phyloP scores from a whole-genome alignment of 192 early-diverging fungal species.

The Ramicandelaber brevisporus region DNA sequence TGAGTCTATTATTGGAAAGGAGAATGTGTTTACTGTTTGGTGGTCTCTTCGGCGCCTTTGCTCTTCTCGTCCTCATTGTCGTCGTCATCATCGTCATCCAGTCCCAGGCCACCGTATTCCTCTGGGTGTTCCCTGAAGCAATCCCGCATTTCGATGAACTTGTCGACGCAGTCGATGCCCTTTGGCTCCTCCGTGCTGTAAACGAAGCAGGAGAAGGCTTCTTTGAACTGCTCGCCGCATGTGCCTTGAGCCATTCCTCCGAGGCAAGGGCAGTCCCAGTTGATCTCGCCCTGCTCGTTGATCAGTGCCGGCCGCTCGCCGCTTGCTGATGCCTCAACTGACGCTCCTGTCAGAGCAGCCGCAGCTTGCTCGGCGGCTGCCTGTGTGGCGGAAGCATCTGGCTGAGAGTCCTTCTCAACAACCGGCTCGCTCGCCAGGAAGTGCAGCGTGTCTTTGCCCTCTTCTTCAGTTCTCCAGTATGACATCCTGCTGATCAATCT shows the following conservation, averaged over 20 bases:
- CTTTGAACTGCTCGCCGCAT: constrained; percentile 93
- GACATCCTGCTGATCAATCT: too few relatives aligned
- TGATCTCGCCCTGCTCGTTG: constrained; percentile 53
- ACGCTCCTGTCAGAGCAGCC: too few relatives aligned
- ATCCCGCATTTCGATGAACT: constrained; percentile 82
- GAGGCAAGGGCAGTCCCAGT: constrained; percentile 92
- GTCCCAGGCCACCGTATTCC: constrained; percentile 51
- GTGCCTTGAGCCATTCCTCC: constrained; percentile 86
- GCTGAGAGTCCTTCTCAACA: too few relatives aligned
- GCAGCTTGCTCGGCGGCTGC: too few relatives aligned
- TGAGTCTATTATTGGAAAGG: too few relatives aligned
- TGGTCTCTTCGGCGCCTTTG: constrained; percentile 17
- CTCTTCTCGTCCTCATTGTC: constrained; percentile 20
- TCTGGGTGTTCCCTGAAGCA: constrained; percentile 83
- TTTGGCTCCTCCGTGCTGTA: constrained; percentile 82
- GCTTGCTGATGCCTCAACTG: too few relatives aligned
- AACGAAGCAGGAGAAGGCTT: constrained; percentile 92
- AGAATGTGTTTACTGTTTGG: too few relatives aligned
- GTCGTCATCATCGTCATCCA: constrained; percentile 42
- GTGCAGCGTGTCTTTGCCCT: too few relatives aligned
- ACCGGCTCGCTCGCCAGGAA: too few relatives aligned
- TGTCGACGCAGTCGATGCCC: constrained; percentile 86
- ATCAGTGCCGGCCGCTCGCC: neutral
- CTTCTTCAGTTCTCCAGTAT: too few relatives aligned
- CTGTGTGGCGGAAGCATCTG: too few relatives aligned